Evolutionary conservation across 768 basidiomycete species (phyloP).

Genomic region (Suillus weaverae): DNA sequence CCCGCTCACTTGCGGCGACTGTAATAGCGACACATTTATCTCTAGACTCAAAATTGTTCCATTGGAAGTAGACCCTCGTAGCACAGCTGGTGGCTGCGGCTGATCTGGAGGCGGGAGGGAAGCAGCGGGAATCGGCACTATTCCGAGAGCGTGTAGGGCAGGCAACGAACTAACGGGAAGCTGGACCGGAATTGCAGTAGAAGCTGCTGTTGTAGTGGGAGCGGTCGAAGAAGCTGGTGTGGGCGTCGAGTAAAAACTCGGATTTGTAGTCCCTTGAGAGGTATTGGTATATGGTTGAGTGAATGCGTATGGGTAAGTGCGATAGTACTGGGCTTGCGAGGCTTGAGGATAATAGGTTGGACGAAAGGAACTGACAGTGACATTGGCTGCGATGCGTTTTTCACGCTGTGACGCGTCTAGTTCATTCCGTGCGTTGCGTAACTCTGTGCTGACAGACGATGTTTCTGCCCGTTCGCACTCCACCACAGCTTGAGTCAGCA

Average conservation of each 20-base stretch:
- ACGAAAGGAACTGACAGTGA: slow-evolving; percentile 38
- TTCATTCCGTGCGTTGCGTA: slow-evolving; percentile 62
- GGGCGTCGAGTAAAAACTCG: slow-evolving; percentile 28
- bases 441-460: slow-evolving; percentile 53
- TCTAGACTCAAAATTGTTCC: slow-evolving; percentile 74
- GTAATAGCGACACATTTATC: slow-evolving; percentile 73
- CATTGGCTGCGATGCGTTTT: slow-evolving; percentile 49
- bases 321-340: slow-evolving; percentile 58
- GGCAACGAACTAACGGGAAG: slow-evolving; percentile 61
- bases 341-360: slow-evolving; percentile 37
- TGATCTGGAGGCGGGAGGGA: slow-evolving; percentile 54
- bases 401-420: slow-evolving; percentile 69
- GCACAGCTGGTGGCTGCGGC: slow-evolving; percentile 72
- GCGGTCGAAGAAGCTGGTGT: slow-evolving; percentile 34
- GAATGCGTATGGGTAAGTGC: slow-evolving; percentile 64
- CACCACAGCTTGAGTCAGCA: slow-evolving; percentile 60
- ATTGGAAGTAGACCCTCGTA: slow-evolving; percentile 69
- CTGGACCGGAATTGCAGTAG: slow-evolving; percentile 58
- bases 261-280: slow-evolving; percentile 20
- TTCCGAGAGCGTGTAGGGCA: slow-evolving; percentile 68
- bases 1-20: slow-evolving; percentile 76
- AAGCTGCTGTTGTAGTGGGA: slow-evolving; percentile 35
- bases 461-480: slow-evolving; percentile 69
- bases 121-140: slow-evolving; percentile 63
- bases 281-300: slow-evolving; percentile 50